phyloP scores from a whole-genome alignment of 2,329 filamentous ascomycete species.

The Dendrostoma leiphaemia region DNA sequence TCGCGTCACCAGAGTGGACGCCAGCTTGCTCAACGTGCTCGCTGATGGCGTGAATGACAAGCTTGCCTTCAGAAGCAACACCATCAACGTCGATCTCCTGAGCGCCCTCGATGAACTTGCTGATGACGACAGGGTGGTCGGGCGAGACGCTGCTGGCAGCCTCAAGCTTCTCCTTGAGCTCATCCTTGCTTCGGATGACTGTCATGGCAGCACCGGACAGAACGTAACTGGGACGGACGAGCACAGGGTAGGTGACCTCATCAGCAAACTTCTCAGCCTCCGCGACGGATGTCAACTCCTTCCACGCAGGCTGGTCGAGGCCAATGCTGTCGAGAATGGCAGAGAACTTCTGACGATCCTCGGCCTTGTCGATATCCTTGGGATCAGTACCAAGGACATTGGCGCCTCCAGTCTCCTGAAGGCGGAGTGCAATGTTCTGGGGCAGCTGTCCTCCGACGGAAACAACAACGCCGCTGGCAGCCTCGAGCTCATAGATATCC shows the following conservation, averaged over 20 bases:
- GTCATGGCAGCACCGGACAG: slow-evolving; percentile 98
- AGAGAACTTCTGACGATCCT: slow-evolving; percentile 98
- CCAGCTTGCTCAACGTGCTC: slow-evolving; percentile 97
- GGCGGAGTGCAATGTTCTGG: slow-evolving; percentile 92
- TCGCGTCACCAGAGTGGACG: slow-evolving; percentile 97
- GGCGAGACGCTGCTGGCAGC: slow-evolving; percentile 89
- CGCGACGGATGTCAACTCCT: slow-evolving; percentile 86
- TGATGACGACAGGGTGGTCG: slow-evolving; percentile 97
- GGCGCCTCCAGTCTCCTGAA: slow-evolving; percentile 87
- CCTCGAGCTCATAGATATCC: slow-evolving; percentile 97
- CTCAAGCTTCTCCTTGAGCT: slow-evolving; percentile 92
- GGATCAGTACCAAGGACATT: slow-evolving; percentile 92
- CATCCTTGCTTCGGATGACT: slow-evolving; percentile 82
- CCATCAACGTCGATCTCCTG: slow-evolving; percentile 96
- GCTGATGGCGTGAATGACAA: slow-evolving; percentile 87
- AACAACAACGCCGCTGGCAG: slow-evolving; percentile 82
- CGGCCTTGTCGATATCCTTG: slow-evolving; percentile 93
- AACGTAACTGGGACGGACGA: slow-evolving; percentile 93
- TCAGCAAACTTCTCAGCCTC: slow-evolving; percentile 87
- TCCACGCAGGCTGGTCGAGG: slow-evolving; percentile 96
- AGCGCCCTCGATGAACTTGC: slow-evolving; percentile 95
- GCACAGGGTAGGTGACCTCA: slow-evolving; percentile 85
- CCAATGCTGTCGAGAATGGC: slow-evolving; percentile 96
- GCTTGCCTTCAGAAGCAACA: slow-evolving; percentile 80
- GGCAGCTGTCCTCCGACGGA: slow-evolving; percentile 95